These are phyloP conservation scores for Kwoniella sp. DNA, from an alignment of 768 basidiomycete species.

Conservation along the genomic window DNA sequence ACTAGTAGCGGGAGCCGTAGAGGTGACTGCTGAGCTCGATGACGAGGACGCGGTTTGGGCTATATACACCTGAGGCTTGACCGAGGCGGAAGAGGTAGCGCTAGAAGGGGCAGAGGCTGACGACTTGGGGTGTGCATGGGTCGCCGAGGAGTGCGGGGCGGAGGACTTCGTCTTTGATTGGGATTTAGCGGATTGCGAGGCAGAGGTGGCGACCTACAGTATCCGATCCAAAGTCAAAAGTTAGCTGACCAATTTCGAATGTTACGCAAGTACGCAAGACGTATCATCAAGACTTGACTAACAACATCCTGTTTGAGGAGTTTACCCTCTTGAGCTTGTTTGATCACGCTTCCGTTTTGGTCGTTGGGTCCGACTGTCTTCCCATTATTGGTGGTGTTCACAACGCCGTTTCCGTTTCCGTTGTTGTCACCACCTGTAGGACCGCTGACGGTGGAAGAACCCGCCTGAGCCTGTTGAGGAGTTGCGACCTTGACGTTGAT, in stretches of 20 bases:
- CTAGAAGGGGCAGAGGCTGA: not conserved
- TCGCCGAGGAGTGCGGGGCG: not conserved
- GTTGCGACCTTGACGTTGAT: slow-evolving; percentile 15
- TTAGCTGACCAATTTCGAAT: no score
- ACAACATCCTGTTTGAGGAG: slow-evolving; percentile 9
- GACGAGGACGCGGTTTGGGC: slow-evolving; percentile 3
- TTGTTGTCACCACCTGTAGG: not conserved
- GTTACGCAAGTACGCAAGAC: no score
- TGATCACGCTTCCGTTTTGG: slow-evolving; percentile 10
- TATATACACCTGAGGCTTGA: slow-evolving; percentile 9
- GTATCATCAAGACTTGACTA: no score
- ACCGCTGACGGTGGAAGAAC: not conserved
- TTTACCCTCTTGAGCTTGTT: slow-evolving; percentile 7
- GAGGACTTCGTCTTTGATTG: not conserved
- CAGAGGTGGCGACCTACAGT: not conserved
- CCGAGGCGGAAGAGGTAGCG: not conserved
- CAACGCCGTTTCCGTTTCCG: not conserved
- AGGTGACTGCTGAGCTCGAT: not conserved
- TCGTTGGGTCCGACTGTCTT: slow-evolving; percentile 13
- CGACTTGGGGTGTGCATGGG: not conserved
- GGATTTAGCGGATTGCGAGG: not conserved
- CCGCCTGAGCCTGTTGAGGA: slow-evolving; percentile 5
- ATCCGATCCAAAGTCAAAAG: no score
- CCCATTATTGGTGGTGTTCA: not conserved
- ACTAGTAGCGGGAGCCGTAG: slow-evolving; percentile 5